Evolutionary conservation across 2,329 filamentous ascomycete genomes (phyloP), one percentile per base, ranked within the genome.

Genomic region (Cladosporium velox): DNA sequence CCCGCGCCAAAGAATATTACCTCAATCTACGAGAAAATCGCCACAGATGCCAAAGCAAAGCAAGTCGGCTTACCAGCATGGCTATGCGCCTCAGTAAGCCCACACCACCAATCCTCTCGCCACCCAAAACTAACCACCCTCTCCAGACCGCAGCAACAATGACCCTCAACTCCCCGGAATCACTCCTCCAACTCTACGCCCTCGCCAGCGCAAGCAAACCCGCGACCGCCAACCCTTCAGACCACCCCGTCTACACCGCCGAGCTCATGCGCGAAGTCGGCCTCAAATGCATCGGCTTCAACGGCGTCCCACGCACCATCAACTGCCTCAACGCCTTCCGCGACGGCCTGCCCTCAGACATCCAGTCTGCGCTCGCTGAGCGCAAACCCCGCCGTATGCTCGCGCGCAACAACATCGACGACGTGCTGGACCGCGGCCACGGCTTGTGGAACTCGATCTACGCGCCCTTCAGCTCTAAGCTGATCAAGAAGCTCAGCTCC

Each of bases 141-240:
- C 24, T 24, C 34, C 30, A 92, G 88, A 90, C 91, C 0, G 92
- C 91, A 35, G 89, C 91, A 21, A 92, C 91, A 1, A 91, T 94
- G 80, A 95, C 92, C 0, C 87, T 95, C 82, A 95, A 96, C 81
- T 93, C 91, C 1, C 91, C 91, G 28, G 89, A 91, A 66, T 90
- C 91, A 3, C 86, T 94, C 70, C 79, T 86, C 4, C 79, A 85
- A 26, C 84, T 93, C 14, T 88, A 88, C 78, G 74, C 83, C 57
- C 72, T 81, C 24, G 80, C 77, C 8, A 76, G 77, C 4, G 68
- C 74, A 7, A 49, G 67, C 21, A 34, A 21, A 2, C 71, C 67
- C 70, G 24, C 68, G 21, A 52, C 65, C n/a, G 7, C 68, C 18
- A 72, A 72, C 52, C 38, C 64, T 24, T 11, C 68, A 10, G 73